Evolutionary conservation across 2,329 filamentous ascomycete species (phyloP), one percentile per base, ranked within the genome.

Genomic region (Trichothecium roseum): DNA sequence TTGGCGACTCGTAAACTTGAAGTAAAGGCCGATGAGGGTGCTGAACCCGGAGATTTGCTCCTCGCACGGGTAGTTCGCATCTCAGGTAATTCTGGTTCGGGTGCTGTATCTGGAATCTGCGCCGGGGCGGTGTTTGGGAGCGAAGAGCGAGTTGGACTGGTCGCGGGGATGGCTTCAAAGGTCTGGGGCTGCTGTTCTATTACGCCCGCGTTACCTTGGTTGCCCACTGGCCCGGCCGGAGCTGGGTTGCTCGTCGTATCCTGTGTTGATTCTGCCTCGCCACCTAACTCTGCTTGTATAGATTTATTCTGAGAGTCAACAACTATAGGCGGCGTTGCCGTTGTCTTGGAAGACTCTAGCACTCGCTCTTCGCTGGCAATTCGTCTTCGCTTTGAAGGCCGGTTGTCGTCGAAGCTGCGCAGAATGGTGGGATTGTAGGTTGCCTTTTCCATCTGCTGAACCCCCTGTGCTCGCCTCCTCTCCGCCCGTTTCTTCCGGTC

Each of bases 391-490:
- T 59, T 60, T 16, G 44, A 44, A 2, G 28, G 46, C 15, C 44
- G 43, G 18, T 43, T 42, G 14, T 52, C 52, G 22, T 31, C 34
- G 1, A 48, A 46, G 9, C 40, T 39, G 7, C 44, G 41, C 22
- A 40, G 44, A 9, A 42, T 32, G 17, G 44, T 44, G 6, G 51
- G 49, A 8, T 45, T 42, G 4, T 68, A 53, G 35, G 51, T 58
- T n/a, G 69, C 62, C 9, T 50, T 55, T 1, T 53, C 56, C 39
- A 70, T 54, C 24, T 61, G 54, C 40, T 59, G 54, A 2, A 57
- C 52, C 4, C 61, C 64, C 16, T 56, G 51, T 2, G 61, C 56
- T 26, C 59, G 57, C 36, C 57, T 66, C 28, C 45, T 45, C 13
- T 57, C 56, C 3, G 55, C 62, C 26, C 47, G 55, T 18, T 53